phyloP scores from a whole-genome alignment of 2,329 filamentous ascomycete species.

The Parastagonospora avenae region DNA sequence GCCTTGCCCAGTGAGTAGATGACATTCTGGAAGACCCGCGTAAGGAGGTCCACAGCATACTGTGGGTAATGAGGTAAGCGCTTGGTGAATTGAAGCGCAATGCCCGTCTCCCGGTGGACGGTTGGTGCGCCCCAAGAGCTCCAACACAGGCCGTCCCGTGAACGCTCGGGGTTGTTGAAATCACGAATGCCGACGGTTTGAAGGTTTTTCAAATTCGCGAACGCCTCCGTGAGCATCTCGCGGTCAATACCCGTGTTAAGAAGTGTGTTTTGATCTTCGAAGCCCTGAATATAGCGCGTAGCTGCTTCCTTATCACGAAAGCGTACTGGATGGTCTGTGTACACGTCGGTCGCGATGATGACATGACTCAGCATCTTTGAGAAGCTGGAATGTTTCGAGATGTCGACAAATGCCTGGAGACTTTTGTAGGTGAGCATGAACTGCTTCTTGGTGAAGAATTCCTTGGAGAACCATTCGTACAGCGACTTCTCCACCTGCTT shows the following conservation, averaged over 20 bases:
- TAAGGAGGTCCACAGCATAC: background rate
- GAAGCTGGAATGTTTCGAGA: conserved; percentile 47
- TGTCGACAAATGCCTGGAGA: conserved; percentile 57
- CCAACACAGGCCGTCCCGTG: conserved; percentile 60
- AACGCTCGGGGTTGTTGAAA: conserved; percentile 57
- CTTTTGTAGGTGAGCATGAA: conserved; percentile 67
- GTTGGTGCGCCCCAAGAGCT: conserved; percentile 60
- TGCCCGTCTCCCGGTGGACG: conserved; percentile 44
- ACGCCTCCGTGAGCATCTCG: conserved; percentile 62
- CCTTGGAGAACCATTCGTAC: conserved; percentile 61
- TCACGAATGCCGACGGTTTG: conserved; percentile 64
- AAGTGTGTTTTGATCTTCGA: conserved; percentile 32
- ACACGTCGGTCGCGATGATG: conserved; percentile 55
- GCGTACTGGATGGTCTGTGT: conserved; percentile 16
- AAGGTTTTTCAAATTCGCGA: conserved; percentile 60
- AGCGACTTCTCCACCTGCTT: conserved; percentile 60
- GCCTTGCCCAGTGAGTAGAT: conserved; percentile 36
- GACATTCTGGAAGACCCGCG: conserved; percentile 21
- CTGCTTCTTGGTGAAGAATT: conserved; percentile 70
- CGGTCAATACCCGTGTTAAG: conserved; percentile 54
- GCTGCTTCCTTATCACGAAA: conserved; percentile 19
- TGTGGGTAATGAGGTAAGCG: background rate
- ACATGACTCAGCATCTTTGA: conserved; percentile 53
- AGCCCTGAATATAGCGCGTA: conserved; percentile 22
- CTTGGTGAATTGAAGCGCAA: conserved; percentile 14